Evolutionary conservation across 164 flowering plant species (phyloP), one percentile per base, ranked within the genome.

Genomic region (Chimonanthus praecox): DNA sequence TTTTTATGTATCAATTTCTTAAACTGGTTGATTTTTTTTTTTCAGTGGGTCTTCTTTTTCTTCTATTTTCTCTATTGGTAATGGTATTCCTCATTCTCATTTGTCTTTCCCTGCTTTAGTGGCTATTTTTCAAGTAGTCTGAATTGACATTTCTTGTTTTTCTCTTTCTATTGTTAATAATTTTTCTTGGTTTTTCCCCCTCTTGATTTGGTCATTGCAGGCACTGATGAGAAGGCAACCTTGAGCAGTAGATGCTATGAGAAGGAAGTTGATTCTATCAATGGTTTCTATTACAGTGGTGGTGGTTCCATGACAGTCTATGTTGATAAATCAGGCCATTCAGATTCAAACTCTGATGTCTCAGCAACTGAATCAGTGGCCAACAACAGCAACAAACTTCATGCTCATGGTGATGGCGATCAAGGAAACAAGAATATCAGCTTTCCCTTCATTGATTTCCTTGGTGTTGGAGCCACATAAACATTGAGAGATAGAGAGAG

Each of bases 361-460:
- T 80, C 86, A 4, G 87, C 82, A 68, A 69, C 78, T 47, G 87
- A 85, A 49, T 80, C 87, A 69, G 83, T 80, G 13, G 81, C 74
- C 46, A 72, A 65, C 65, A 79, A 63, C 73, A 74, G 64, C 48
- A 73, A 51, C 74, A 75, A 72, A 47, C 79, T 72, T 68, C 71
- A 50, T 45, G 18, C 51, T 4, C 64, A 71, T 69, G 81, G 77
- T 49, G 82, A 80, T 58, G 70, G 43, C 63, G 78, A 76, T 43
- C 74, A 77, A 18, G 67, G 69, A 33, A 73, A 64, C 49, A 72
- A 66, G 73, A 72, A 75, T 47, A 79, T 68, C 67, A 70, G 58
- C 62, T 48, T 75, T 75, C 78, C 79, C 46, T 88, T 85, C 83
- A 83, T 88, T 76, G 91, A 88, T 81, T 88, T 88, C 70, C 88